Conservation (phyloP, 805 yeast genomes). For the Metschnikowia peoriensis region DNA sequence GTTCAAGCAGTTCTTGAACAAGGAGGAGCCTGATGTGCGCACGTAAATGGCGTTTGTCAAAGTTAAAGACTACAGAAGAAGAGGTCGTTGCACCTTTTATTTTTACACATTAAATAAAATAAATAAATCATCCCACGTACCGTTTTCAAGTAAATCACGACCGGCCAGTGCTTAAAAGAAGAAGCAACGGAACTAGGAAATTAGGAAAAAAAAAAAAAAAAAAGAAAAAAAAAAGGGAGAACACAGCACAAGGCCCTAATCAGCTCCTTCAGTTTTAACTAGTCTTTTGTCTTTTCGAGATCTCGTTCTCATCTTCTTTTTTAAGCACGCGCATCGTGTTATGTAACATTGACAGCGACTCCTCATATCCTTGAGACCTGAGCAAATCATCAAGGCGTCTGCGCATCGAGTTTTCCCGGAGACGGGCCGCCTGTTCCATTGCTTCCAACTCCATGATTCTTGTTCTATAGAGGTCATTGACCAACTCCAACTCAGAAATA, state of each 20-base stretch:
- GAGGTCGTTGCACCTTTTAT: background rate
- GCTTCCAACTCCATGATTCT: slow-evolving; percentile 82
- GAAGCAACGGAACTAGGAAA: background rate
- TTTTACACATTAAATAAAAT: slow-evolving; percentile 1
- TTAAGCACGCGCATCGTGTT: slow-evolving; percentile 12
- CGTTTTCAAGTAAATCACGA: background rate
- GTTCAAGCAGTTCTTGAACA: slow-evolving; percentile 72
- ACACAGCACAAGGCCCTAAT: background rate
- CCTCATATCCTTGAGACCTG: slow-evolving; percentile 24
- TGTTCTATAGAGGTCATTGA: slow-evolving; percentile 82
- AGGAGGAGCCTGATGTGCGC: slow-evolving; percentile 83
- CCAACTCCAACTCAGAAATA: slow-evolving; percentile 84
- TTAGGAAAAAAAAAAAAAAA: background rate
- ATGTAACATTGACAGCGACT: slow-evolving; percentile 12
- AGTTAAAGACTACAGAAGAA: slow-evolving; percentile 44
- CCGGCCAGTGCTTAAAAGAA: background rate
- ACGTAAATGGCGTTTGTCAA: slow-evolving; percentile 44
- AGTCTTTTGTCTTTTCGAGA: slow-evolving; percentile 13
- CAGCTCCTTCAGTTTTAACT: background rate
- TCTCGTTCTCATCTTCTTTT: slow-evolving; percentile 14
- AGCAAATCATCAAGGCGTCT: slow-evolving; percentile 48
- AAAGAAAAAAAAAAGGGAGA: background rate
- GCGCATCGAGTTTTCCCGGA: slow-evolving; percentile 47
- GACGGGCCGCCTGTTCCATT: slow-evolving; percentile 54
- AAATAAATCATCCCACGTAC: background rate